phyloP scores from a whole-genome alignment of 192 early-diverging fungal genomes.

The Backusella westeae region DNA sequence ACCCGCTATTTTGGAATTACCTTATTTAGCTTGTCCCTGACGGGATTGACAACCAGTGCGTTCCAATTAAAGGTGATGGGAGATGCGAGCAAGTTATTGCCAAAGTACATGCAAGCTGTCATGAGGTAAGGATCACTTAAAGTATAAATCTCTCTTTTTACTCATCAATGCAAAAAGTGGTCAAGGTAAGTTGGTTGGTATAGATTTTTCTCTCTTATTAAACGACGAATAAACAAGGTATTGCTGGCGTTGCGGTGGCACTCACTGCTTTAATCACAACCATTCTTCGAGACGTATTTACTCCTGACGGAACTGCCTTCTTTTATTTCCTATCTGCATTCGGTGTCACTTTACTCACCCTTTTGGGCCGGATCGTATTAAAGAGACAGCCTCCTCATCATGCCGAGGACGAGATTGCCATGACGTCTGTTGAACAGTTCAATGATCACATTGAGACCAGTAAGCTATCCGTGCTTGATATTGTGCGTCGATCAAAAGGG shows the following conservation, averaged over 20 bases:
- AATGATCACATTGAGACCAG: not conserved
- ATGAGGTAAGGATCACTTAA: slow-evolving; percentile 49
- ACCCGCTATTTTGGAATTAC: slow-evolving; percentile 61
- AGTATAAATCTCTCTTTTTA: not conserved
- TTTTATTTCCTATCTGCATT: slow-evolving; percentile 50
- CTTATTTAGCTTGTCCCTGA: slow-evolving; percentile 50
- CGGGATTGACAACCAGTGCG: slow-evolving; percentile 61
- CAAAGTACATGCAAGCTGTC: slow-evolving; percentile 65
- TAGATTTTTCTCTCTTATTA: not conserved
- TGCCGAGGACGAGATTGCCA: not conserved
- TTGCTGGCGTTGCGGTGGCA: slow-evolving; percentile 68
- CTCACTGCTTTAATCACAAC: slow-evolving; percentile 42
- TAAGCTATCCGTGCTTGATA: not conserved
- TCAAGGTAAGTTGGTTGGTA: slow-evolving; percentile 35
- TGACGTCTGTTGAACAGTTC: not conserved
- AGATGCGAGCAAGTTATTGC: slow-evolving; percentile 62
- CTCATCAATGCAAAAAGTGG: slow-evolving; percentile 30
- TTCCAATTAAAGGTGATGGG: slow-evolving; percentile 69
- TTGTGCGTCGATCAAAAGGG: slow-evolving; percentile 20
- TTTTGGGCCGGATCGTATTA: slow-evolving; percentile 40
- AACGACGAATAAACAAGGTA: slow-evolving; percentile 16
- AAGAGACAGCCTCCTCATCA: slow-evolving; percentile 37
- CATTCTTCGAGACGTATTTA: slow-evolving; percentile 16
- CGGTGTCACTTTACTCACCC: slow-evolving; percentile 34
- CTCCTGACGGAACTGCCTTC: slow-evolving; percentile 36